These are phyloP conservation scores for Cercophora sp. DNA, from an alignment of 495 filamentous ascomycete genomes.

Conservation along the genomic window DNA sequence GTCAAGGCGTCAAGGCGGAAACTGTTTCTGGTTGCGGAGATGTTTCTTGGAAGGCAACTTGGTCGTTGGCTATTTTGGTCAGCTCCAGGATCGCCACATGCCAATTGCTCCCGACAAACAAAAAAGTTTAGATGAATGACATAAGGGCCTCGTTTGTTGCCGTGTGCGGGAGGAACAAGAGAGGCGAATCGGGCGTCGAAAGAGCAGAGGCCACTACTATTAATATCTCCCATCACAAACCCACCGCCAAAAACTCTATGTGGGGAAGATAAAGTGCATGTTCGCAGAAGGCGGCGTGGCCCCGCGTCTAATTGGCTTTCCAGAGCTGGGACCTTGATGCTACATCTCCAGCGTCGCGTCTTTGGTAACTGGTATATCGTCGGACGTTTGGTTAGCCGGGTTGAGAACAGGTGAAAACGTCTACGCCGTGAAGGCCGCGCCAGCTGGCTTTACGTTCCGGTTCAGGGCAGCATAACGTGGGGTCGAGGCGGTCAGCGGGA, in stretches of 20 bases:
- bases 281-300: background rate
- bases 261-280: conserved; percentile 6
- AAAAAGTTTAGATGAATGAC: background rate
- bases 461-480: too few species aligned
- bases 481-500: too few species aligned
- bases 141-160: background rate
- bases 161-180: conserved; percentile 8
- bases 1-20: too few species aligned
- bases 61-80: conserved; percentile 1
- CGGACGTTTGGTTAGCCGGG: background rate
- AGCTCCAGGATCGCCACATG: background rate
- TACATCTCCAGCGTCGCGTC: background rate
- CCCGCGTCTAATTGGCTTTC: conserved; percentile 7
- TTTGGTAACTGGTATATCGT: background rate
- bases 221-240: conserved; percentile 18
- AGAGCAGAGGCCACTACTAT: conserved; percentile 12
- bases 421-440: too few species aligned
- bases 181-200: conserved; percentile 5
- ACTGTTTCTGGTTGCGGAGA: too few species aligned
- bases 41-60: background rate
- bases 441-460: too few species aligned
- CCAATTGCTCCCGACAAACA: background rate
- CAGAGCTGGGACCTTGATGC: background rate
- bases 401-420: too few species aligned
- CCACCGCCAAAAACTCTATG: background rate